phyloP scores from a whole-genome alignment of 2,329 filamentous ascomycete species.

The Fusarium citri region DNA sequence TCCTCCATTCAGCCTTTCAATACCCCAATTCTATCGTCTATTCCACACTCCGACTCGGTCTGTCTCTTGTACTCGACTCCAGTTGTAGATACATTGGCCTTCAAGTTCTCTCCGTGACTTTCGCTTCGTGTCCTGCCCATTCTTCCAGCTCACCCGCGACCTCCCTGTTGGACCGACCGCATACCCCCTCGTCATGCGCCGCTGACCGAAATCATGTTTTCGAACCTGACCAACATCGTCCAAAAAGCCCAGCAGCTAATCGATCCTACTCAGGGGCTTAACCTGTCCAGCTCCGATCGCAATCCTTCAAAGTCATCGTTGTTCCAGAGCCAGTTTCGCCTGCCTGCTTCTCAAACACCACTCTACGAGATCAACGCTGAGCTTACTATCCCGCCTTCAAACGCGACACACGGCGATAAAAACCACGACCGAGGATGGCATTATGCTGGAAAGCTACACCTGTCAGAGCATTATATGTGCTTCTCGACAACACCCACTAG shows the following conservation, averaged over 20 bases:
- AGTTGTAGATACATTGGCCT: not conserved
- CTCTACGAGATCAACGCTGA: conserved; percentile 97
- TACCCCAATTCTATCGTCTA: conserved; percentile 13
- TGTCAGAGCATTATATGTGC: conserved; percentile 95
- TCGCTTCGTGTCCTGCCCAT: not conserved
- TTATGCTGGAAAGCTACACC: conserved; percentile 91
- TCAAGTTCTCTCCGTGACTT: not conserved
- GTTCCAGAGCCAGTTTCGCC: conserved; percentile 96
- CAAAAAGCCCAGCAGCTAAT: conserved; percentile 97
- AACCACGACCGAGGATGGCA: conserved; percentile 81
- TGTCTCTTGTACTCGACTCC: conserved; percentile 6
- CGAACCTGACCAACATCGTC: conserved; percentile 80
- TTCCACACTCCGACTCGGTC: conserved; percentile 6
- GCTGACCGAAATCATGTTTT: conserved; percentile 65
- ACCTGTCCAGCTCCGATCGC: conserved; percentile 77
- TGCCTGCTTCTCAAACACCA: conserved; percentile 91
- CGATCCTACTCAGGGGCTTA: conserved; percentile 83
- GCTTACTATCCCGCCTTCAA: conserved; percentile 83
- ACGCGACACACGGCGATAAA: conserved; percentile 76
- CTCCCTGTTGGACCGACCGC: conserved; percentile 25
- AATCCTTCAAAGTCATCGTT: conserved; percentile 91
- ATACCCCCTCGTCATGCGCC: conserved; percentile 53
- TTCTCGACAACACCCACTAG: conserved; percentile 95
- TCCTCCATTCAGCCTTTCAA: conserved; percentile 26
- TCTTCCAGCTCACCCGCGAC: conserved; percentile 22